phyloP scores from a whole-genome alignment of 371 early-diverging fungal species.

The Mucor mucedo region DNA sequence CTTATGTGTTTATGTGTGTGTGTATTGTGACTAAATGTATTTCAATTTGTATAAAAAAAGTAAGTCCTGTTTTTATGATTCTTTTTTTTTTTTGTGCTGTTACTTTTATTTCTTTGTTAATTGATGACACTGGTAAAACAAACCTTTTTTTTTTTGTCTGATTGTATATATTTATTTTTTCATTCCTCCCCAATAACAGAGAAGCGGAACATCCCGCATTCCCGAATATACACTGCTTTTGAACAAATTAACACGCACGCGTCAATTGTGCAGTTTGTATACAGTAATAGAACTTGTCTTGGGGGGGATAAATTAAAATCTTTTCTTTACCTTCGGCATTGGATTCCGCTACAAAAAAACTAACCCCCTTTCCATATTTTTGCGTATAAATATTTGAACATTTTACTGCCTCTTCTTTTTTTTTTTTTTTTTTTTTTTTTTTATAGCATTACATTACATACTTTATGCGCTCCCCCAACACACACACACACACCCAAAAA shows the following conservation, averaged over 20 bases:
- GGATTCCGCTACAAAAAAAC: constrained; percentile 6
- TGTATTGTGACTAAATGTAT: constrained; percentile 9
- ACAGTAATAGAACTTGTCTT: neutral
- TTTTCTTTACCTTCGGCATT: constrained; percentile 11
- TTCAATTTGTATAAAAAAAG: constrained; percentile 16
- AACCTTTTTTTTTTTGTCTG: neutral
- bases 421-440: neutral
- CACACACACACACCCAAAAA: no score
- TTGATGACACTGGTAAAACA: neutral
- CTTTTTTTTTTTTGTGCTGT: neutral
- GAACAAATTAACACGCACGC: constrained; percentile 20
- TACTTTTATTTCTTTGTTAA: neutral
- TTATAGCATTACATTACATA: neutral
- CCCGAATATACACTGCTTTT: constrained; percentile 12
- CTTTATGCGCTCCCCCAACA: no score
- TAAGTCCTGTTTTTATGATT: neutral
- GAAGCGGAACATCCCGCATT: constrained; percentile 32
- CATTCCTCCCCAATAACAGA: neutral
- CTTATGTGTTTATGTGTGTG: constrained; percentile 16
- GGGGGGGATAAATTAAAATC: constrained; percentile 30
- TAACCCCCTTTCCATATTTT: neutral
- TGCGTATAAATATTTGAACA: constrained; percentile 19
- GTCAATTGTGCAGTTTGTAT: constrained; percentile 31
- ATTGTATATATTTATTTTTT: neutral
- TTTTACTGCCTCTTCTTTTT: constrained; percentile 16